Evolutionary conservation across 1,284 basidiomycete genomes (phyloP), one percentile per base, ranked within the genome.

Genomic region (Cryptococcus depauperatus): DNA sequence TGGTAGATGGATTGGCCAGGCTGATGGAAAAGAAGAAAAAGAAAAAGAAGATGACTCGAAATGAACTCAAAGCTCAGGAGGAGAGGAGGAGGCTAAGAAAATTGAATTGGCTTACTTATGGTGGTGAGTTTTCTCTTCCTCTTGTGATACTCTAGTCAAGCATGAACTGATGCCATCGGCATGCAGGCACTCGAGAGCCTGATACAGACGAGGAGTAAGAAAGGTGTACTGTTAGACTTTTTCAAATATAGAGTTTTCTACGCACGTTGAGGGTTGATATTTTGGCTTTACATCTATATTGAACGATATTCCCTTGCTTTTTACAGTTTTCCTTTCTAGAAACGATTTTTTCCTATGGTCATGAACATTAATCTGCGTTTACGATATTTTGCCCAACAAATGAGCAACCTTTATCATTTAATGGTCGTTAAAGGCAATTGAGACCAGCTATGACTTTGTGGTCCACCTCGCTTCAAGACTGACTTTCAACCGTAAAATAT

Each of bases 31-130:
- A 71, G 57, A 67, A 65, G 44, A 83, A 76, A 73, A 91, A 85
- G 75, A 91, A 91, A 77, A 95, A 93, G 77, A 92, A 90, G 47
- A 37, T 78, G 69, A 92, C 90, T 7, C 78, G 90, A 51, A 95
- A 95, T 73, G 87, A 93, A 68, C 37, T 84, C 55, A 95, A 95
- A 72, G 87, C 79, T 7, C 82, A 81, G 68, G 87, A 89, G 69
- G 88, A 90, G 71, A 76, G 88, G 50, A 75, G 85, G 62, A 75
- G 81, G 54, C 66, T 82, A 61, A 76, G 88, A 57, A 90, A 90
- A 73, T 65, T 93, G 50, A 76, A 79, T 51, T 96, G 88, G 88
- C 74, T 95, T 50, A 80, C 77, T 18, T 79, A 79, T 62, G 91
- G 91, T 43, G 88, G 75, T 79, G 23, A 63, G 37, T 55, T n/a